Conservation (phyloP, 495 filamentous ascomycete species). For the Glonium stellatum region DNA sequence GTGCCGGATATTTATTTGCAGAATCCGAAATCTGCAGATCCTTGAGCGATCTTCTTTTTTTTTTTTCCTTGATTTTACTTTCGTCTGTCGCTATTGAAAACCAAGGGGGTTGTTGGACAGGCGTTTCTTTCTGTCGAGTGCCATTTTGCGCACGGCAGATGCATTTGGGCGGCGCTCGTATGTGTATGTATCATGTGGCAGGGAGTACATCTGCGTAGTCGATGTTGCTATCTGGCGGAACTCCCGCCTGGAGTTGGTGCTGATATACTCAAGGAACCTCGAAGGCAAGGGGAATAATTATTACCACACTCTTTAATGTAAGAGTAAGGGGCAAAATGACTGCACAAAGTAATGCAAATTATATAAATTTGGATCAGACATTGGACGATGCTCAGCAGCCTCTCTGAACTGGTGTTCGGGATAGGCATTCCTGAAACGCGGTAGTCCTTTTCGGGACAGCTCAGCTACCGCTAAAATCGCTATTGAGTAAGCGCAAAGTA, state of each 20-base stretch:
- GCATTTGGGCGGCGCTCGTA: conserved; percentile 1
- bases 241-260: not conserved
- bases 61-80: too few species aligned
- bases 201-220: conserved; percentile 11
- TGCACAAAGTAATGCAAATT: not conserved
- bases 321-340: too few species aligned
- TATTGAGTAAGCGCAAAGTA: too few species aligned
- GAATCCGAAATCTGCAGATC: conserved; percentile 30
- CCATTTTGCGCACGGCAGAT: not conserved
- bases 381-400: too few species aligned
- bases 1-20: conserved; percentile 35
- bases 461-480: too few species aligned
- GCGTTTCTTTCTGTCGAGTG: not conserved
- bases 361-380: not conserved
- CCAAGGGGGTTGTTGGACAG: not conserved
- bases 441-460: too few species aligned
- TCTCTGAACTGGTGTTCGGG: too few species aligned
- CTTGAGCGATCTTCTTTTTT: conserved; percentile 12
- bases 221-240: not conserved
- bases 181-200: not conserved
- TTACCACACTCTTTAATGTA: not conserved
- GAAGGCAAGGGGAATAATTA: not conserved
- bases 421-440: too few species aligned
- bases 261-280: not conserved
- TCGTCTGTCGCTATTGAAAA: not conserved